These are phyloP conservation scores for Hyphopichia pseudoburtonii DNA, from an alignment of 1,139 yeast genomes.

Conservation along the genomic window DNA sequence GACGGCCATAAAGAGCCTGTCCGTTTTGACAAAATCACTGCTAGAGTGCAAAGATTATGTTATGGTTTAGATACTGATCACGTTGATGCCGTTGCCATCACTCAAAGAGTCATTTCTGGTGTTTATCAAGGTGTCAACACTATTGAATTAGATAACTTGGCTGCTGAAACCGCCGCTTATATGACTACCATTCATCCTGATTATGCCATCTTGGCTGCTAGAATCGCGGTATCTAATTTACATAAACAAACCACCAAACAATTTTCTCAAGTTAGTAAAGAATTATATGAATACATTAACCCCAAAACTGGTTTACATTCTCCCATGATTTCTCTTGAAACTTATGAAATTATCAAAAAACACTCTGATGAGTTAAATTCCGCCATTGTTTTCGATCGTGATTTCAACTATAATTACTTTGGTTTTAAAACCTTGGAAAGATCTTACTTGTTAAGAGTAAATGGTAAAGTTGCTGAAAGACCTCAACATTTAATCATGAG, in stretches of 20 bases:
- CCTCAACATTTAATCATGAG: conserved; percentile 91
- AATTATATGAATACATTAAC: conserved; percentile 67
- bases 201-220: conserved; percentile 90
- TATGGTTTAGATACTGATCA: conserved; percentile 82
- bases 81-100: conserved; percentile 85
- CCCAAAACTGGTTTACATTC: conserved; percentile 70
- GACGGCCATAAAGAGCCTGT: conserved; percentile 88
- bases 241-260: conserved; percentile 93
- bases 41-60: conserved; percentile 56
- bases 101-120: conserved; percentile 86
- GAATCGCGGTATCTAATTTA: conserved; percentile 87
- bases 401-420: conserved; percentile 77
- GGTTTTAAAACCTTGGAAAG: conserved; percentile 88
- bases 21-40: conserved; percentile 65
- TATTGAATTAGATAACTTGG: conserved; percentile 84
- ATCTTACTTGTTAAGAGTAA: conserved; percentile 69
- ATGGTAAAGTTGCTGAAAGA: conserved; percentile 80
- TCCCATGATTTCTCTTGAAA: conserved; percentile 79
- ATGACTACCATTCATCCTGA: conserved; percentile 98
- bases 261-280: conserved; percentile 74
- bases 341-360: conserved; percentile 60
- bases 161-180: conserved; percentile 96
- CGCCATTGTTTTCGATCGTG: conserved; percentile 81
- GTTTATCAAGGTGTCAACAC: conserved; percentile 97
- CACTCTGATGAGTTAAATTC: conserved; percentile 74